Evolutionary conservation across 1,284 basidiomycete species (phyloP), one percentile per base, ranked within the genome.

Genomic region (Malassezia pachydermatis): DNA sequence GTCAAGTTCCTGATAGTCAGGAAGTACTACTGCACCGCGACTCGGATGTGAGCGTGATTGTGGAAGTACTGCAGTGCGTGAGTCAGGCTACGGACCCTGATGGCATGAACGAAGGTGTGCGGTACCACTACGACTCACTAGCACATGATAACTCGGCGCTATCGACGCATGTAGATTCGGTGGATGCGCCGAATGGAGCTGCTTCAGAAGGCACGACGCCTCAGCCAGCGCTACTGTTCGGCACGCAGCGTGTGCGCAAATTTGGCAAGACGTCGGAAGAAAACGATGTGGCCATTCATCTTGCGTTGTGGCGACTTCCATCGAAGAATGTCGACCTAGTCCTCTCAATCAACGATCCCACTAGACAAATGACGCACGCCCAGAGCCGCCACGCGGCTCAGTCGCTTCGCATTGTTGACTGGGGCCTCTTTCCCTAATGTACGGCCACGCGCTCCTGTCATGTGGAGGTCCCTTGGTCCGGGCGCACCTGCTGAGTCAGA

Each of bases 1-100:
- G 92, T 52, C 88, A 96, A 75, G 78, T 99, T 10, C 92, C 94
- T n/a, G 86, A 98, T 71, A 89, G 81, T 11, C 92, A 99, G 73
- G 94, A 98, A 71, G 90, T 96, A 36, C 85, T 88, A 70, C 73
- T 96, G 32, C 82, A 82, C 41, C 78, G 79, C 2, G 73, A 80
- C 42, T 81, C 81, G 5, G 78, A 80, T 54, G 76, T 84, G 57
- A 88, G 84, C 63, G 78, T 90, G 54, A 81, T 98, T 49, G 72
- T 95, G 20, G 94, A 99, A 70, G 80, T 95, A 16, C 76, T 98
- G 7, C 75, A 87, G 72, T 75, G 79, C 37, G 84, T 90, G 38
- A 79, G 81, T 30, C 75, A 77, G 29, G 68, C 76, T 27, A 77
- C 81, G 40, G 73, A 72, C 19, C 73, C 76, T 28, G 81, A 83